These are phyloP conservation scores for Saxispiralis lemnorum DNA, from an alignment of 495 filamentous ascomycete species.

Conservation along the genomic window DNA sequence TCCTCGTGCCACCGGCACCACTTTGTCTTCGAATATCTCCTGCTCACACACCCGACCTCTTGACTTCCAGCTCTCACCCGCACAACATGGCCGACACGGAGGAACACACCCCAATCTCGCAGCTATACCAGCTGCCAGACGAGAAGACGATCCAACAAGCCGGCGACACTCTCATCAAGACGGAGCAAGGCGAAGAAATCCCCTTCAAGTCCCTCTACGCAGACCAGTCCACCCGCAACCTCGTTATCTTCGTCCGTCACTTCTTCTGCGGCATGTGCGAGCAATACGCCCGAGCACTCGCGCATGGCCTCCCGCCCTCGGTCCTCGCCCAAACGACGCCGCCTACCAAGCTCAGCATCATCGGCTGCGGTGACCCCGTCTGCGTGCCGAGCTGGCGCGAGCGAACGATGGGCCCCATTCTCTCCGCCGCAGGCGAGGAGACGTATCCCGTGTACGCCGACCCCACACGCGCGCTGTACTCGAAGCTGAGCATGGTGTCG, in stretches of 20 bases:
- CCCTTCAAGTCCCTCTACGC: slow-evolving; percentile 9
- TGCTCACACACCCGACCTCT: too few species aligned
- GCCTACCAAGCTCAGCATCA: slow-evolving; percentile 12
- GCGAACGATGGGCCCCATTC: slow-evolving; percentile 24
- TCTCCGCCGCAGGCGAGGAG: background rate
- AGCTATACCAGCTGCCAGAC: slow-evolving; percentile 3
- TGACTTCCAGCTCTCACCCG: too few species aligned
- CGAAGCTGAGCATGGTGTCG: slow-evolving; percentile 48
- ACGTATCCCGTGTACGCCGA: slow-evolving; percentile 67
- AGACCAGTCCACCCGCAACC: slow-evolving; percentile 1
- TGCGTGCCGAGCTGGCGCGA: slow-evolving; percentile 11
- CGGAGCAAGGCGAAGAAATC: slow-evolving; percentile 5
- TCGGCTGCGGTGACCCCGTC: slow-evolving; percentile 15
- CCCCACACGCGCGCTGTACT: slow-evolving; percentile 49
- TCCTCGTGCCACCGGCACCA: too few species aligned
- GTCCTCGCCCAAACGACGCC: slow-evolving; percentile 1
- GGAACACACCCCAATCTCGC: background rate
- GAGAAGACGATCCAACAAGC: background rate
- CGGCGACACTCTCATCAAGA: slow-evolving; percentile 1
- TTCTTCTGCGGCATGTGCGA: slow-evolving; percentile 19
- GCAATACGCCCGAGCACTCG: slow-evolving; percentile 13
- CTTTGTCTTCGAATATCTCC: too few species aligned
- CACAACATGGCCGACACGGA: too few species aligned
- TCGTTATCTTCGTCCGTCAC: slow-evolving; percentile 16
- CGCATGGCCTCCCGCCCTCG: slow-evolving; percentile 3